These are phyloP conservation scores for Misopates orontium DNA, from an alignment of 257 asterid species.

Conservation along the genomic window DNA sequence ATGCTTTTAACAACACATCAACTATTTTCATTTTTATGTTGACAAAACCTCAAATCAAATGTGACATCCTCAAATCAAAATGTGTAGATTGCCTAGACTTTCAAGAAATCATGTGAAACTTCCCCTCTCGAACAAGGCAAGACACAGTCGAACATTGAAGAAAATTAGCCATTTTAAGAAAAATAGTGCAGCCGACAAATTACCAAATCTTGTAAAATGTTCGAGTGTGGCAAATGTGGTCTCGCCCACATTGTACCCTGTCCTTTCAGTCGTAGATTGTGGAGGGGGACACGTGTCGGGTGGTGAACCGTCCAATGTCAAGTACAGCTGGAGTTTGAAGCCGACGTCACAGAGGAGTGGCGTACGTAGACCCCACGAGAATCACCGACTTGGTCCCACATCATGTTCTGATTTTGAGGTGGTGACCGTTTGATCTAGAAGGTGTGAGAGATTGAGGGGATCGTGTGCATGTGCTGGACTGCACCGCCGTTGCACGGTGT, in stretches of 20 bases:
- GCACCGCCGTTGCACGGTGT: slow-evolving; percentile 26
- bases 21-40: too few relatives aligned
- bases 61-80: too few relatives aligned
- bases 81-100: too few relatives aligned
- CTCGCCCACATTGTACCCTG: slow-evolving; percentile 30
- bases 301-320: neutral
- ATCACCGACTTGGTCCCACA: slow-evolving; percentile 34
- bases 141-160: slow-evolving; percentile 5
- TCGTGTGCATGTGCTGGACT: slow-evolving; percentile 22
- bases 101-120: slow-evolving; percentile 10
- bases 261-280: slow-evolving; percentile 23
- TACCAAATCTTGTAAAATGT: slow-evolving; percentile 29
- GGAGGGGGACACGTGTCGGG: slow-evolving; percentile 35
- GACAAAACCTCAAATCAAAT: too few relatives aligned
- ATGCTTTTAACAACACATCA: too few relatives aligned
- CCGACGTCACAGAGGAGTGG: slow-evolving; percentile 30
- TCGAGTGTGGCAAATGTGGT: slow-evolving; percentile 3
- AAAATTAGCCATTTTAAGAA: neutral
- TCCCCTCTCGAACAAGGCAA: slow-evolving; percentile 11
- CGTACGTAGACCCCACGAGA: neutral
- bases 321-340: slow-evolving; percentile 24
- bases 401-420: slow-evolving; percentile 28
- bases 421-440: slow-evolving; percentile 49
- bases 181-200: slow-evolving; percentile 35
- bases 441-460: slow-evolving; percentile 18